Base-by-base conservation (phyloP, 768 basidiomycete species). In the Panaeolus cyanescens region DNA sequence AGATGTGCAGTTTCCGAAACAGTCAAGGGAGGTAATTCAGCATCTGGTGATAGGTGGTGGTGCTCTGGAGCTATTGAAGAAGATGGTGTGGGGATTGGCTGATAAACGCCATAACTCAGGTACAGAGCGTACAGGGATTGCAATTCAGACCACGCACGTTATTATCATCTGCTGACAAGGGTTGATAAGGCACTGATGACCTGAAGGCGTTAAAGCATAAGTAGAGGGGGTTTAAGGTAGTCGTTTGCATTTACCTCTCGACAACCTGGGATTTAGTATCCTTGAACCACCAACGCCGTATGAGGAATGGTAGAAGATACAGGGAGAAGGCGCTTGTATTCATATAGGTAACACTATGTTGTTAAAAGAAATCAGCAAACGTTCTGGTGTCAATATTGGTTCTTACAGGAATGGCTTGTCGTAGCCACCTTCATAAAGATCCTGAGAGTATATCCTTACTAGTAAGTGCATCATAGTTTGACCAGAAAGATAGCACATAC, bases 351-450 rank as follows among this genome's bases (percentile, higher is more conserved):
- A 76, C 68, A 28, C 75, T 76, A 45, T 2, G 22, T 19, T 39
- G 45, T 53, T 56, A 39, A 20, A 28, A 39, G 28, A 30, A 59
- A 22, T 40, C 13, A 31, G 7, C 19, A 32, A 17, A 37, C n/a
- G 30, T 37, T 32, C 17, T 17, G 4, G 33, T 19, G n/a, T 22
- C 3, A 40, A n/a, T 40, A 62, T 31, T 33, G 42, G 22, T 20
- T 67, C 77, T 64, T 59, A 80, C 95, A 95, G 78, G 75, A 96
- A 99, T 8, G 94, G 94, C 69, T 97, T 98, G 71, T 90, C 85
- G 67, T 88, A 96, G 40, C 92, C 93, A 34, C 73, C 78, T 53
- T 81, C 73, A 63, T 82, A 84, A 28, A 85, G 68, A 60, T 81
- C 77, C 86, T 85, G 61, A 2, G 25, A 56, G 25, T 12, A 33